These are phyloP conservation scores for Trichosporon sp. DNA, from an alignment of 1,284 basidiomycete species.

Conservation along the genomic window DNA sequence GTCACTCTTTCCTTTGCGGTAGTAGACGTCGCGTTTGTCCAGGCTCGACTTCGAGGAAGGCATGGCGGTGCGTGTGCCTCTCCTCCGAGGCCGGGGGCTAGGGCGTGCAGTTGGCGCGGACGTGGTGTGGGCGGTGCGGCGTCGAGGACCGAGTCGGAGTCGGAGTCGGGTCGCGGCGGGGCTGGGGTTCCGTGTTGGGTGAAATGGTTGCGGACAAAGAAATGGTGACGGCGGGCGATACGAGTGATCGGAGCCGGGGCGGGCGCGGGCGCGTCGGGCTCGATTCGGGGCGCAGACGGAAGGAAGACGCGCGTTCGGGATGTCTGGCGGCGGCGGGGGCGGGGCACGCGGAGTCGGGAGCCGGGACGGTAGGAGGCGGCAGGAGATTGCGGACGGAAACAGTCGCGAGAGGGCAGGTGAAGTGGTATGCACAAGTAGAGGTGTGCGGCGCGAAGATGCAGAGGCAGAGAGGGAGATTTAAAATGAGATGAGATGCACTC, in stretches of 20 bases:
- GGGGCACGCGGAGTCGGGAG: neutral
- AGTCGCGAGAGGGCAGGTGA: neutral
- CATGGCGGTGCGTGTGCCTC: conserved; percentile 23
- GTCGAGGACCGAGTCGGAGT: neutral
- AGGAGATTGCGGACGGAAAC: neutral
- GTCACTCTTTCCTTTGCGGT: conserved; percentile 50
- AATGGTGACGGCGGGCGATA: neutral
- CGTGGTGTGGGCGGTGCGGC: neutral
- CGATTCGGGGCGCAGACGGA: neutral
- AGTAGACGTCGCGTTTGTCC: conserved; percentile 56
- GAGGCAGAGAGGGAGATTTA: neutral
- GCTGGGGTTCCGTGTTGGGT: neutral
- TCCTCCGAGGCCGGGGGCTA: neutral
- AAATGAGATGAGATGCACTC: no score
- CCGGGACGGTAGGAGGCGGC: neutral
- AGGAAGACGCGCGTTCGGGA: neutral
- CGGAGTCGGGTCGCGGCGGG: no score
- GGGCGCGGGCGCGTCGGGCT: neutral
- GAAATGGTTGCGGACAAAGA: neutral
- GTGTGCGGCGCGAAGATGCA: neutral
- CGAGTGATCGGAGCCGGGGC: no score
- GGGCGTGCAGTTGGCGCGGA: neutral
- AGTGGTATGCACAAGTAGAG: neutral
- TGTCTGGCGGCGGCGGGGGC: neutral
- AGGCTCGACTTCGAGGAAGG: conserved; percentile 43